Percentiles rank a stretch among this genome's conserved stretches.
phyloP scores from a whole-genome alignment of 2,329 filamentous ascomycete genomes.

The Exserohilum turcica region DNA sequence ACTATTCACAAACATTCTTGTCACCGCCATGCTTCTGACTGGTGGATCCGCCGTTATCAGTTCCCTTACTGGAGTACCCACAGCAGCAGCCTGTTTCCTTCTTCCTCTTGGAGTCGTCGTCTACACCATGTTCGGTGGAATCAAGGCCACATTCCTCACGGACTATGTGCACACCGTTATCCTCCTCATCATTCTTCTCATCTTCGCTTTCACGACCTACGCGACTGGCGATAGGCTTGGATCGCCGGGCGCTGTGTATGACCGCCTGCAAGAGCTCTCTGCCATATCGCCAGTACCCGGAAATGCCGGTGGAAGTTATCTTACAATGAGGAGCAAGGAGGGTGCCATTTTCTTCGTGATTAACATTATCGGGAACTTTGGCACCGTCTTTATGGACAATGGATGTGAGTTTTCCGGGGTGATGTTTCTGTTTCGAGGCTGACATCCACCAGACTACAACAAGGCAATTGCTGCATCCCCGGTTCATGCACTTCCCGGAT shows the following conservation, averaged over 20 bases:
- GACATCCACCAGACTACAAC: slow-evolving; percentile 63
- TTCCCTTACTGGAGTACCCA: slow-evolving; percentile 66
- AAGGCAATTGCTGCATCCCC: slow-evolving; percentile 89
- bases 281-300: slow-evolving; percentile 73
- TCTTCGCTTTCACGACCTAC: slow-evolving; percentile 83
- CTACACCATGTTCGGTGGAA: slow-evolving; percentile 76
- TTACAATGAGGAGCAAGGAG: slow-evolving; percentile 83
- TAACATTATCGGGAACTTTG: slow-evolving; percentile 84
- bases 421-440: background rate
- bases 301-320: slow-evolving; percentile 76
- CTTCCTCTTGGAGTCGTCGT: slow-evolving; percentile 79
- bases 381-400: slow-evolving; percentile 83
- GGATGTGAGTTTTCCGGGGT: slow-evolving; percentile 56
- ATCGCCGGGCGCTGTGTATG: slow-evolving; percentile 77
- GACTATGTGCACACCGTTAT: slow-evolving; percentile 88
- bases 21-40: slow-evolving; percentile 88
- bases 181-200: slow-evolving; percentile 80
- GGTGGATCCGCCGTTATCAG: slow-evolving; percentile 73
- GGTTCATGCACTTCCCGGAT: slow-evolving; percentile 79
- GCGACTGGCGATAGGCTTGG: slow-evolving; percentile 73
- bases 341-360: slow-evolving; percentile 91
- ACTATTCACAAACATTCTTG: slow-evolving; percentile 79
- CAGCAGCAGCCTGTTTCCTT: slow-evolving; percentile 81
- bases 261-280: slow-evolving; percentile 72
- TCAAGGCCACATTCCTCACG: slow-evolving; percentile 73